Percentiles rank a stretch among this genome's conserved stretches.
Evolutionary conservation across 2,329 filamentous ascomycete species (phyloP).

Genomic region (Nemania abortiva): DNA sequence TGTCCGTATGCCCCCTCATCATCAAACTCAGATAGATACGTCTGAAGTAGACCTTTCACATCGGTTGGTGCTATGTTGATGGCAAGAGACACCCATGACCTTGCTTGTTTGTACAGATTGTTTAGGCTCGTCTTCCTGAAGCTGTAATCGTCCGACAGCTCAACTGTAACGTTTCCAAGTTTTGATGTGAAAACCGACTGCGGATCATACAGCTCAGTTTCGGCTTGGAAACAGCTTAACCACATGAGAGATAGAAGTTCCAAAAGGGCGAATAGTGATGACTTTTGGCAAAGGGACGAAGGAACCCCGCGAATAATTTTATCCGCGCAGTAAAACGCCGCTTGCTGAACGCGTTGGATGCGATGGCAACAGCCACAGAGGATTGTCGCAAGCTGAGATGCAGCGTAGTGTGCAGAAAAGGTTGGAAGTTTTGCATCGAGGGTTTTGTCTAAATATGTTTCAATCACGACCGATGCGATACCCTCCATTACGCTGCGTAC

Average conservation of each 20-base stretch:
- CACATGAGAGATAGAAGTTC: slow-evolving; percentile 96
- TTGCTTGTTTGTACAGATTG: slow-evolving; percentile 80
- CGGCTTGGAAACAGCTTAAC: slow-evolving; percentile 91
- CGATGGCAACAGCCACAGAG: slow-evolving; percentile 94
- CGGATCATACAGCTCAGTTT: slow-evolving; percentile 93
- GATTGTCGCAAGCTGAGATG: slow-evolving; percentile 85
- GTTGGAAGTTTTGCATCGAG: slow-evolving; percentile 76
- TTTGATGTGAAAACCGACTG: slow-evolving; percentile 82
- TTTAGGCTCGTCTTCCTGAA: slow-evolving; percentile 85
- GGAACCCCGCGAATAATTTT: slow-evolving; percentile 87
- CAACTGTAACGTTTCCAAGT: slow-evolving; percentile 82
- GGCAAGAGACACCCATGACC: slow-evolving; percentile 81
- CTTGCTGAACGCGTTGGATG: slow-evolving; percentile 89
- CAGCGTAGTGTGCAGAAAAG: slow-evolving; percentile 93
- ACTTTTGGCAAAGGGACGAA: slow-evolving; percentile 88
- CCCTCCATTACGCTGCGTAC: slow-evolving; percentile 75
- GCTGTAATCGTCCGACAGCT: slow-evolving; percentile 92
- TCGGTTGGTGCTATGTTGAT: slow-evolving; percentile 90
- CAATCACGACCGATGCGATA: slow-evolving; percentile 75
- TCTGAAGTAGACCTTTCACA: slow-evolving; percentile 94
- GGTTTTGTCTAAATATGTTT: slow-evolving; percentile 82
- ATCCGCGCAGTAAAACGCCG: slow-evolving; percentile 85
- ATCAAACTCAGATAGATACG: slow-evolving; percentile 94
- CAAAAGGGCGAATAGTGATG: slow-evolving; percentile 90
- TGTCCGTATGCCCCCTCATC: slow-evolving; percentile 93